Base-by-base conservation (phyloP, 306 rosid genomes). In the Clitoria ternatea region DNA sequence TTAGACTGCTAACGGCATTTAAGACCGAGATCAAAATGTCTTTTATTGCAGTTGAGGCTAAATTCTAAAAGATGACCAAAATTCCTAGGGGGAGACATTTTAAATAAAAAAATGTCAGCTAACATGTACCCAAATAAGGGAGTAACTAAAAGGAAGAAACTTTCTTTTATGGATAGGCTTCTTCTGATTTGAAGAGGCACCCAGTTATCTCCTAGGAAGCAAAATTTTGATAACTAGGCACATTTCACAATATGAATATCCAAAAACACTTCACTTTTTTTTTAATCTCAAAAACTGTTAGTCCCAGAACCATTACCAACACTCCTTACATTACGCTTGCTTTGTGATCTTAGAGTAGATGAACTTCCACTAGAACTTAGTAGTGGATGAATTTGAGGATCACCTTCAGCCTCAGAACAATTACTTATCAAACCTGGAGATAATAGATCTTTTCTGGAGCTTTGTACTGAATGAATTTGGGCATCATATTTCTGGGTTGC, bases 151-250 rank as follows among this genome's bases (percentile, higher is more conserved):
- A 33, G 19, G 71, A 35, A 50, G 55, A 64, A 55, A n/a, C n/a
- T 17, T 62, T 55, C 62, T 27, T 40, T 47, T 42, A 3, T 30
- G 44, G n/a, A n/a, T n/a, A n/a, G n/a, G n/a, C n/a, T n/a, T n/a
- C 37, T 54, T 27, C 7, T 35, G 18, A 75, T 13, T 47, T 36
- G 39, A 36, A 14, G 27, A 45, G 69, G 80, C 72, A 77, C n/a
- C 87, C 85, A 71, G 88, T 83, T 80, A 86, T 88, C 96, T 85
- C 35, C 82, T 62, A 72, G 36, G 71, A 77, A 77, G 80, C 85
- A 86, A 94, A 93, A 87, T 72, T 72, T 80, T 59, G 97, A 84
- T 94, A 83, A 79, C 97, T 0, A 82, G 88, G 88, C 85, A 73
- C 85, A 73, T 82, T 18, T 78, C 40, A 74, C 82, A 77, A 70